Evolutionary conservation across 108 stramenopile genomes (phyloP), one percentile per base, ranked within the genome.

Genomic region (Nitzschia palea): DNA sequence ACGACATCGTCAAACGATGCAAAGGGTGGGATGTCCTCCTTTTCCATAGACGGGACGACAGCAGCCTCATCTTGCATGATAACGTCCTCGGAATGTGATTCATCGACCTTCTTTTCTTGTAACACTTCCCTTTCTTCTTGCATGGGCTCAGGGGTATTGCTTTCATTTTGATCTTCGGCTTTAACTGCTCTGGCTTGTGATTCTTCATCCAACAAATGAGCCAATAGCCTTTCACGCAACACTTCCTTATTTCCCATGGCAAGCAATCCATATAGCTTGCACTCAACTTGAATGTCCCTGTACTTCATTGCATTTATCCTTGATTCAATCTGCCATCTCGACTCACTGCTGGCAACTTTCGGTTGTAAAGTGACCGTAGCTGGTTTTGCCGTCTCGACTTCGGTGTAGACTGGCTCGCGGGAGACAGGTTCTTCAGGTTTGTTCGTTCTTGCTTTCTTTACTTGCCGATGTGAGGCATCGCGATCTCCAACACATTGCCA

Each of bases 231-330:
- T 27, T 36, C 59, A 50, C 68, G 66, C 26, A 88, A 70, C 45
- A 73, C 81, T 23, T 56, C 69, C 70, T 88, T 88, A 25, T 66
- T 42, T 18, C 86, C 86, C 26, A 10, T 45, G 10, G 69, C 66
- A 62, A 74, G 59, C 33, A 77, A 44, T 8, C 66, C 73, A 55
- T 78, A 55, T 22, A 68, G 65, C 23, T 57, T 56, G 12, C 84
- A 75, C 68, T 80, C 81, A 17, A 62, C 59, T 56, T 73, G 53
- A 4, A 88, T 60, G 33, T 88, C 73, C 12, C 44, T 62, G 12
- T 84, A 83, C 42, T 73, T 74, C 74, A 88, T 67, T 5, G 70
- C 67, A 48, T 74, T 47, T 34, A 82, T 54, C 30, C 78, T 60
- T 31, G 82, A 36, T 47, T 67, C 55, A 32, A 74, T 47, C 29